phyloP scores from a whole-genome alignment of 148 eudicot species.

The Rhododendron vialii region DNA sequence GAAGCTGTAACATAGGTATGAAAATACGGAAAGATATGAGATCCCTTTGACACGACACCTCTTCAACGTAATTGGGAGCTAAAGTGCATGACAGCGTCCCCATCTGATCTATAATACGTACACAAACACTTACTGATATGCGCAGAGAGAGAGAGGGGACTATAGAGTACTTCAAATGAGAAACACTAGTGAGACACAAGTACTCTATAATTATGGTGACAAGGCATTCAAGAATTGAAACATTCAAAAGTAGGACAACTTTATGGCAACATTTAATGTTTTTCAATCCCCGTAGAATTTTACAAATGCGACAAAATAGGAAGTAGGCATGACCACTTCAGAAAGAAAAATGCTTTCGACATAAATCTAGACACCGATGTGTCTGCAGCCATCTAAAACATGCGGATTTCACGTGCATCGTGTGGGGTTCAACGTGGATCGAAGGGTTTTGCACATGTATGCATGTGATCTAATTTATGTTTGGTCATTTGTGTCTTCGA shows the following conservation, averaged over 20 bases:
- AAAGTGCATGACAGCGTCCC: neutral
- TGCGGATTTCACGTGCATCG: neutral
- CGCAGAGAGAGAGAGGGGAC: neutral
- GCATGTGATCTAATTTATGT: neutral
- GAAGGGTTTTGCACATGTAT: neutral
- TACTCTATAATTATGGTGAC: neutral
- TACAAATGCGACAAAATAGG: neutral
- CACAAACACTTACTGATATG: neutral
- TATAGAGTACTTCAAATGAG: neutral
- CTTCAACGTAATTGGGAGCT: neutral
- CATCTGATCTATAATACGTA: neutral
- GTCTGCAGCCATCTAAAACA: neutral
- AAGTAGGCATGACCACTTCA: neutral
- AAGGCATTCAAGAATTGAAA: neutral
- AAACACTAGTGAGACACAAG: neutral
- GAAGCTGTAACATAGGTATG: neutral
- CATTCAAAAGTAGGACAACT: neutral
- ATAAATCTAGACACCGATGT: neutral
- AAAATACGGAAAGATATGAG: neutral
- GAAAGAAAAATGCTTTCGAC: neutral
- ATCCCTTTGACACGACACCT: neutral
- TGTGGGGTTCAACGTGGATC: too few species aligned
- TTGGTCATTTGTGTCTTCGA: too few species aligned
- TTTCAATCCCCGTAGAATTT: neutral
- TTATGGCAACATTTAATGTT: neutral